Percentiles rank a stretch among this genome's conserved stretches.
These are phyloP conservation scores for Populus pruinosa DNA, from an alignment of 345 rosid species.

Conservation along the genomic window DNA sequence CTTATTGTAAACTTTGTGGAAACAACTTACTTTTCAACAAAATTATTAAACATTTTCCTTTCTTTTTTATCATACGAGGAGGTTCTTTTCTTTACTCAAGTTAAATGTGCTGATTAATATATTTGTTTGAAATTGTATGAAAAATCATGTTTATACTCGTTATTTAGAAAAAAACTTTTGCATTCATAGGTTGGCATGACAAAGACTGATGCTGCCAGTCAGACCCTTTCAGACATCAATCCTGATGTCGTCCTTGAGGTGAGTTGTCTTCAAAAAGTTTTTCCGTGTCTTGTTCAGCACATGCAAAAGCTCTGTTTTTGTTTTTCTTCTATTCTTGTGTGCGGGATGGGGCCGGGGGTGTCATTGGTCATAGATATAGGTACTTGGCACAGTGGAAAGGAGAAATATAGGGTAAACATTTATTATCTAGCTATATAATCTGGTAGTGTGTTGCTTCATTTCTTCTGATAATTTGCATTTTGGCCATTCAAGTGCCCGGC, in stretches of 20 bases:
- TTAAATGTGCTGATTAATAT: background rate
- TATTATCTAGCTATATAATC: too few relatives aligned
- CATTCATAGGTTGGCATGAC: slow-evolving; percentile 79
- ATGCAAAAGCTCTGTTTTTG: background rate
- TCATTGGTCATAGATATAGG: too few relatives aligned
- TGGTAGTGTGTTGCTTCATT: background rate
- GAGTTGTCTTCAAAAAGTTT: background rate
- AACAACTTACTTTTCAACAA: background rate
- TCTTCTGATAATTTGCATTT: background rate
- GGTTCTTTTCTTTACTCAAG: background rate
- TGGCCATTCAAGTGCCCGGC: background rate
- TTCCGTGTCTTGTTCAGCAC: background rate
- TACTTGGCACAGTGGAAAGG: too few relatives aligned
- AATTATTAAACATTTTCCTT: background rate
- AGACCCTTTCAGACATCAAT: slow-evolving; percentile 88
- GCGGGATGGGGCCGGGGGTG: too few relatives aligned
- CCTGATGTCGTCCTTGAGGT: slow-evolving; percentile 94
- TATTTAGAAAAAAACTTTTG: background rate
- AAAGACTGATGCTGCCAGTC: slow-evolving; percentile 98
- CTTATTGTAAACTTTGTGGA: background rate
- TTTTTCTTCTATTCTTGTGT: background rate
- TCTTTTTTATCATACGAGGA: background rate
- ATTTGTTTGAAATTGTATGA: background rate
- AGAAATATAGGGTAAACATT: too few relatives aligned
- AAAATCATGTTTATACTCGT: background rate